A percentile compares a stretch with the other conserved stretches of the same genome.
These are phyloP conservation scores for Sporisorium iseilematis-ciliati DNA, from an alignment of 1,284 basidiomycete genomes.

Conservation along the genomic window DNA sequence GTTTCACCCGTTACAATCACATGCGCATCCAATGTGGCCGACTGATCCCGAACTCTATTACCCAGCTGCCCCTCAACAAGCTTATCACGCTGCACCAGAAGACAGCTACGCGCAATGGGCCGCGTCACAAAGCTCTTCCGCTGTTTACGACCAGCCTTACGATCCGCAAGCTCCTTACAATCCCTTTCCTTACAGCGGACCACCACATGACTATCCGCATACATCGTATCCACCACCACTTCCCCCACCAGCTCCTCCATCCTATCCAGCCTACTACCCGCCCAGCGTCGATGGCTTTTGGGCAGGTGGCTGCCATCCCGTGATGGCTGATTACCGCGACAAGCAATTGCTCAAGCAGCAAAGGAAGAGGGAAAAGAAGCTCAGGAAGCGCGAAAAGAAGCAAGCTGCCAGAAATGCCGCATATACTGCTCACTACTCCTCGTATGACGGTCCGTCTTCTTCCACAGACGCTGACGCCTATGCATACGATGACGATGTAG, in stretches of 20 bases:
- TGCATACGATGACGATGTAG: not conserved
- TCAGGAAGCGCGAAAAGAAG: slow-evolving; percentile 21
- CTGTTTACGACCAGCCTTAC: slow-evolving; percentile 19
- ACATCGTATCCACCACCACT: slow-evolving; percentile 8
- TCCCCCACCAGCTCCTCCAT: not conserved
- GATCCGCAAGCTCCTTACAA: slow-evolving; percentile 21
- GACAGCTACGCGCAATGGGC: not conserved
- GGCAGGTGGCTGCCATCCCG: not conserved
- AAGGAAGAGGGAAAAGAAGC: slow-evolving; percentile 33
- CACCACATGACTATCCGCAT: not conserved
- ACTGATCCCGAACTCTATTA: slow-evolving; percentile 13
- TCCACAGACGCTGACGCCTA: not conserved
- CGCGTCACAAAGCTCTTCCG: not conserved
- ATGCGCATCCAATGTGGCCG: slow-evolving; percentile 12
- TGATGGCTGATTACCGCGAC: slow-evolving; percentile 11
- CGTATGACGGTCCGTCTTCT: not conserved
- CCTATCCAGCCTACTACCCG: slow-evolving; percentile 9
- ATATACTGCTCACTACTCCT: not conserved
- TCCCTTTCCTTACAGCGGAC: not conserved
- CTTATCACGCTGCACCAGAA: slow-evolving; percentile 1
- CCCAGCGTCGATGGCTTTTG: not conserved
- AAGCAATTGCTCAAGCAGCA: slow-evolving; percentile 31
- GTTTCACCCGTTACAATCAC: slow-evolving; percentile 13
- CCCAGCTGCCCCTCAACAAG: slow-evolving; percentile 2
- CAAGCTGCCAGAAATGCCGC: slow-evolving; percentile 21